Percentiles rank a stretch among this genome's conserved stretches.
Evolutionary conservation across 768 basidiomycete genomes (phyloP).

Genomic region (Suillus occidentalis): DNA sequence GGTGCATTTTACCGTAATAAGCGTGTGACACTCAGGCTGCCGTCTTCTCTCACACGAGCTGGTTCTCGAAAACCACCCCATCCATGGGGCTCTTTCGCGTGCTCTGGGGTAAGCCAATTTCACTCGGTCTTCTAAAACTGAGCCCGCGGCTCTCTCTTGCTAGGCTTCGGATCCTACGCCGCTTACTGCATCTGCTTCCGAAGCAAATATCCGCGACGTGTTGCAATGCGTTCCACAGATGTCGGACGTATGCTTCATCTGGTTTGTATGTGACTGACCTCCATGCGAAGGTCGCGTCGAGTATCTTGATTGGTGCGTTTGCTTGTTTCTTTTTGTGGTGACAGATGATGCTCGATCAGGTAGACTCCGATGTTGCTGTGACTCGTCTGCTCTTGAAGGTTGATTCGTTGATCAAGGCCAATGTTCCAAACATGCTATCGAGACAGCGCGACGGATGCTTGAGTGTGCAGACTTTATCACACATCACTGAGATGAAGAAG

Average conservation of each 20-base stretch:
- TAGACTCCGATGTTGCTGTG: background rate
- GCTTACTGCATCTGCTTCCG: background rate
- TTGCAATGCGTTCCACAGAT: no score
- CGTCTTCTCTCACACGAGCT: background rate
- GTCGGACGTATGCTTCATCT: background rate
- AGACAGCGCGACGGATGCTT: background rate
- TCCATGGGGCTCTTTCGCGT: background rate
- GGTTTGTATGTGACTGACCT: background rate
- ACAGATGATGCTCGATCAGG: slow-evolving; percentile 6
- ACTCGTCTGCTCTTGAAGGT: slow-evolving; percentile 4
- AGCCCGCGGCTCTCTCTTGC: background rate
- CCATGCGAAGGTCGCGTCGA: background rate
- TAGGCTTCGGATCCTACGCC: no score
- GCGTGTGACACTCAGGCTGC: background rate
- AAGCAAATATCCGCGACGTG: background rate
- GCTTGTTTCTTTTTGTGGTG: background rate
- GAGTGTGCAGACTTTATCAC: slow-evolving; percentile 11
- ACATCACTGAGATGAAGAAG: slow-evolving; percentile 8
- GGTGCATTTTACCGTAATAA: slow-evolving; percentile 23
- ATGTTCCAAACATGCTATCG: background rate
- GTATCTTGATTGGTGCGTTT: background rate
- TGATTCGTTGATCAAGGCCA: slow-evolving; percentile 2
- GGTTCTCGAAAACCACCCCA: background rate
- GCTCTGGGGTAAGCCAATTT: background rate
- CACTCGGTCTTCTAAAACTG: background rate